Evolutionary conservation across 1,139 yeast genomes (phyloP), one percentile per base, ranked within the genome.

Genomic region (Suhomyces guaymorum): DNA sequence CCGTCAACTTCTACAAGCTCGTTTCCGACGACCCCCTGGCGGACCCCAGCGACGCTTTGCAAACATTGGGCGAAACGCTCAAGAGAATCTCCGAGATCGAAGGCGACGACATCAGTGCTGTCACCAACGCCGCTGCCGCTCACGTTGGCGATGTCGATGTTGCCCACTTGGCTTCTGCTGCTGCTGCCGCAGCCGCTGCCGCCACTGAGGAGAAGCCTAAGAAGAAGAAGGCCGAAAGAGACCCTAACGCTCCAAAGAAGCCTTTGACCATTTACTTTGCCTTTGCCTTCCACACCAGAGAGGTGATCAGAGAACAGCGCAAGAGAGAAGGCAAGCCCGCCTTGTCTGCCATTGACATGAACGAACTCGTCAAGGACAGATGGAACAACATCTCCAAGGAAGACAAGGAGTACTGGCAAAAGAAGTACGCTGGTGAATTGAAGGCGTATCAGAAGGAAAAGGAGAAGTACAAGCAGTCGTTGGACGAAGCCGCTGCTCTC

Each of bases 261-360:
- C 82, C 83, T 15, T 66, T 85, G 54, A 87, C 96, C 24, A 84
- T 86, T 39, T 88, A 81, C 66, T 86, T 88, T 61, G 83, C 90
- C 26, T 88, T 78, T 57, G 75, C 82, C 26, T 80, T 81, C 48
- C 76, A 76, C 48, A 70, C 78, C 41, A 75, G 90, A 54, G 82
- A 80, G 41, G 53, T 55, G 32, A 63, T 88, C 45, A 78, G 82
- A 42, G 80, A 79, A 41, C 88, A 84, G 46, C 74, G 94, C 56
- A 70, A 65, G 41, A 64, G 68, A 33, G 67, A 71, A 39, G 82
- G 82, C 21, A 69, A 76, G 44, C 74, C 82, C 12, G 75, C 88
- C 6, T 68, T 83, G 46, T 70, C 82, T 15, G 85, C 90, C 33
- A 76, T 79, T 26, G 95, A 86, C 49, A 75, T 87, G 65, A 85